Conservation (phyloP, 2,329 filamentous ascomycete genomes). For the Diaporthe humulicola region DNA sequence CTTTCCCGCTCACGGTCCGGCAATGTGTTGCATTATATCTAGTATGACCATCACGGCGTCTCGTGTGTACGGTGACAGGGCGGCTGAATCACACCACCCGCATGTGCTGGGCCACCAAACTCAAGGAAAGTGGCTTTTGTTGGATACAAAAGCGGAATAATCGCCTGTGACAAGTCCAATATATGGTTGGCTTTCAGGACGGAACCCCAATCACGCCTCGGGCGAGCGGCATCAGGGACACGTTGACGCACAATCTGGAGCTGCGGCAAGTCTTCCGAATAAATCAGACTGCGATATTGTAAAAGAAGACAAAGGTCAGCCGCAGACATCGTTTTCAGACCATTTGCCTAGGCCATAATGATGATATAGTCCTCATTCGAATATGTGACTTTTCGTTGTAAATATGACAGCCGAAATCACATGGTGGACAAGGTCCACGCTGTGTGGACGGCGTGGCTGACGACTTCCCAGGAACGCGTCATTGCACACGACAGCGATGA, state of each 20-base stretch:
- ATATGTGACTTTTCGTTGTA: background rate
- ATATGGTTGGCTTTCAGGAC: background rate
- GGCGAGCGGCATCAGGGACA: background rate
- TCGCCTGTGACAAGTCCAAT: background rate
- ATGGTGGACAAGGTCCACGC: background rate
- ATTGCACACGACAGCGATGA: background rate
- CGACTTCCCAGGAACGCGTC: background rate
- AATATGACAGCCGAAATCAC: background rate
- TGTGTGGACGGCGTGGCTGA: background rate
- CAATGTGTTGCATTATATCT: background rate
- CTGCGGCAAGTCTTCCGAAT: background rate
- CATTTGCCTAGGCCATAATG: background rate
- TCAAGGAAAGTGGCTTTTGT: background rate
- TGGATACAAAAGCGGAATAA: background rate
- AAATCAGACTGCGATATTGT: background rate
- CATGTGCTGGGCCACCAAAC: background rate
- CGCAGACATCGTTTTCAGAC: background rate
- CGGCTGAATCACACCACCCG: background rate
- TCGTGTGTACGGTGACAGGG: background rate
- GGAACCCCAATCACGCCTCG: background rate
- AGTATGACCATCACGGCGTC: background rate
- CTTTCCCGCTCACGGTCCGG: background rate
- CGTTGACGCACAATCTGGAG: background rate
- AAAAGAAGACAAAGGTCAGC: background rate
- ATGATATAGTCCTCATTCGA: background rate